These are phyloP conservation scores for Juglanconis sp. DNA, from an alignment of 2,329 filamentous ascomycete species.

Conservation along the genomic window DNA sequence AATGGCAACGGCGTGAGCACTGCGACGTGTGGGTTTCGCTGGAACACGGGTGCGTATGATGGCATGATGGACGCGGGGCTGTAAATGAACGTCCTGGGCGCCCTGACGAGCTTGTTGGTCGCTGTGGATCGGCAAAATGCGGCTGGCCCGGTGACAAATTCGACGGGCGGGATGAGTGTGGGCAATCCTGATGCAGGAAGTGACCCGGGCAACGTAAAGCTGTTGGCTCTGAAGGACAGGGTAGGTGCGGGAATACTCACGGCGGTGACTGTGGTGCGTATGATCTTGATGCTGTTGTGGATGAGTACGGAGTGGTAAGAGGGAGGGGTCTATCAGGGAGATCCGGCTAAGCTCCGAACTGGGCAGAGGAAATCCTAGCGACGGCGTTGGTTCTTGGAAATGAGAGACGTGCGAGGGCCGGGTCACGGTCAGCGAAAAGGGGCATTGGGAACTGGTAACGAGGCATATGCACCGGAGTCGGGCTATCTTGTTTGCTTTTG, in stretches of 20 bases:
- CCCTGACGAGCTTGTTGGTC: slow-evolving; percentile 44
- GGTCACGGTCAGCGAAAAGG: too few species aligned
- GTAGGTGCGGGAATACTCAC: slow-evolving; percentile 42
- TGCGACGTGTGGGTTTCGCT: slow-evolving; percentile 47
- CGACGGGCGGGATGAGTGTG: slow-evolving; percentile 41
- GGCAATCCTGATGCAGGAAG: slow-evolving; percentile 31
- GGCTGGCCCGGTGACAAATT: slow-evolving; percentile 31
- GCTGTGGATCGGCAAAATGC: slow-evolving; percentile 21
- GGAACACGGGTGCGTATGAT: slow-evolving; percentile 44
- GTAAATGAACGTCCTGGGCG: slow-evolving; percentile 49
- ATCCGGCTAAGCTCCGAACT: background rate
- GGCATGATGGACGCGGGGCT: slow-evolving; percentile 49
- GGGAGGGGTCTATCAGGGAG: background rate
- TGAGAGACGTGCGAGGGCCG: too few species aligned
- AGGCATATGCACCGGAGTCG: too few species aligned
- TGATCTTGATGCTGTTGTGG: slow-evolving; percentile 35
- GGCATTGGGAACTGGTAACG: too few species aligned
- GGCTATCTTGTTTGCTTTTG: too few species aligned
- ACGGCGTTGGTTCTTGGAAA: background rate
- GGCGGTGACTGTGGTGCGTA: slow-evolving; percentile 29
- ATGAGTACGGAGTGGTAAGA: slow-evolving; percentile 26
- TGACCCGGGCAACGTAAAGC: slow-evolving; percentile 3
- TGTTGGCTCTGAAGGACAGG: slow-evolving; percentile 30
- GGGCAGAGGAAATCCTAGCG: background rate
- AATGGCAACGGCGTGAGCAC: slow-evolving; percentile 30